Evolutionary conservation across 129 eudicot species (phyloP), one percentile per base, ranked within the genome.

Genomic region (Helianthus annuus): DNA sequence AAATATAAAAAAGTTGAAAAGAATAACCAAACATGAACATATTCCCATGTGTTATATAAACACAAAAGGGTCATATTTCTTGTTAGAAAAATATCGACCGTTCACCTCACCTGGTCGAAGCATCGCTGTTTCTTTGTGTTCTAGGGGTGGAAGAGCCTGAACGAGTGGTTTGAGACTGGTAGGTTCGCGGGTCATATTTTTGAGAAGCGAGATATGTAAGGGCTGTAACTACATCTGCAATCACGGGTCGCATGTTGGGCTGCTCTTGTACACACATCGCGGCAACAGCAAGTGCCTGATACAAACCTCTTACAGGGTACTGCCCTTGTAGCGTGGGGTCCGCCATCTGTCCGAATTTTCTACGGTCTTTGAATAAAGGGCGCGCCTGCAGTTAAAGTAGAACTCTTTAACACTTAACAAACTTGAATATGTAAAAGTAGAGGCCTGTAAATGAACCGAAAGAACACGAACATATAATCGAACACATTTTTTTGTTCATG

Each of bases 181-280:
- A 19, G 64, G 84, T 64, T 17, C 85, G 90, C 4, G 89, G 95
- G 56, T 78, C 82, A 14, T 82, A 89, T 68, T 81, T 92, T 72
- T 92, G 98, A 34, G 91, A 89, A 75, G 98, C 98, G 72, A 92
- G 94, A 78, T 92, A 92, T 8, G 91, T 80, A n/a, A 89, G 85
- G 66, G 98, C 98, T 0, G 98, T 92, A 29, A 92, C 98, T 36
- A 89, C 95, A 70, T 92, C 96, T 14, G 98, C 96, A n/a, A 92
- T 92, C 29, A 92, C 88, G 1, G 96, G 98, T 16, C 98, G 78
- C 91, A 92, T 83, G 61, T 81, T 89, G 7, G 98, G 98, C 67
- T 92, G 98, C 79, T 92, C 98, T 55, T 92, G 98, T 51, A 92
- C 96, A 55, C 98, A 92, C 98, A 92, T 92, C 52, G 98, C 98